These are phyloP conservation scores for Papiliotrema nemorosa DNA, from an alignment of 1,284 basidiomycete genomes.

Conservation along the genomic window DNA sequence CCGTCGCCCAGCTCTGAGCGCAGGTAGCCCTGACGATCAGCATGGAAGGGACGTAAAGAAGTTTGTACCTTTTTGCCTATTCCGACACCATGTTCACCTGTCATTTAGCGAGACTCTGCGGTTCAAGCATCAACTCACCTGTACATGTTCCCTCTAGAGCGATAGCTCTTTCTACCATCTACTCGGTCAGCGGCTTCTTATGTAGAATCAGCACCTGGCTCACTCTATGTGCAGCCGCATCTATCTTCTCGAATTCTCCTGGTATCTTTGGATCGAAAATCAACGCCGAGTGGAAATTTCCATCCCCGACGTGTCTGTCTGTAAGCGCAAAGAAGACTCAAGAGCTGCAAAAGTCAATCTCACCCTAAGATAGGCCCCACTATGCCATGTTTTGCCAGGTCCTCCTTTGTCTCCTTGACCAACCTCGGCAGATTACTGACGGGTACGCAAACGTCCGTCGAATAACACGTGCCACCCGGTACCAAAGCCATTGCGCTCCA, in stretches of 20 bases:
- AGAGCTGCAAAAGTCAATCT: conserved; percentile 11
- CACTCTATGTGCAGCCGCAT: conserved; percentile 21
- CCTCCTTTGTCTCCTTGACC: conserved; percentile 68
- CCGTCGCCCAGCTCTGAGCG: conserved; percentile 67
- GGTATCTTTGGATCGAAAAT: conserved; percentile 22
- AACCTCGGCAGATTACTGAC: conserved; percentile 70
- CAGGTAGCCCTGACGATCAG: conserved; percentile 49
- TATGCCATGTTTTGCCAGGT: conserved; percentile 61
- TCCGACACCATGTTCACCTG: conserved; percentile 71
- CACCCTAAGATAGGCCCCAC: conserved; percentile 50
- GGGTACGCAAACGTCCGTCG: conserved; percentile 81
- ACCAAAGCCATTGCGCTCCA: conserved; percentile 61
- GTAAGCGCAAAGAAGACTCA: background rate
- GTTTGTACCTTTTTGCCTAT: conserved; percentile 62
- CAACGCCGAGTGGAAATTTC: conserved; percentile 51
- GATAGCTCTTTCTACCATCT: conserved; percentile 48
- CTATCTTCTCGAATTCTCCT: conserved; percentile 23
- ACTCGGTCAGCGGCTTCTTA: background rate
- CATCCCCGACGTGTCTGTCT: conserved; percentile 76
- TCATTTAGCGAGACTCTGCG: background rate
- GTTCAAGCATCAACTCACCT: conserved; percentile 50
- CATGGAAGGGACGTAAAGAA: too few species aligned
- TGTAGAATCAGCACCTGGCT: background rate
- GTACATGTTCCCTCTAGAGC: conserved; percentile 51
- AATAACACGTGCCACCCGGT: conserved; percentile 61